Conservation (phyloP, 23 red algal genomes). For the Chondrus crispus region DNA sequence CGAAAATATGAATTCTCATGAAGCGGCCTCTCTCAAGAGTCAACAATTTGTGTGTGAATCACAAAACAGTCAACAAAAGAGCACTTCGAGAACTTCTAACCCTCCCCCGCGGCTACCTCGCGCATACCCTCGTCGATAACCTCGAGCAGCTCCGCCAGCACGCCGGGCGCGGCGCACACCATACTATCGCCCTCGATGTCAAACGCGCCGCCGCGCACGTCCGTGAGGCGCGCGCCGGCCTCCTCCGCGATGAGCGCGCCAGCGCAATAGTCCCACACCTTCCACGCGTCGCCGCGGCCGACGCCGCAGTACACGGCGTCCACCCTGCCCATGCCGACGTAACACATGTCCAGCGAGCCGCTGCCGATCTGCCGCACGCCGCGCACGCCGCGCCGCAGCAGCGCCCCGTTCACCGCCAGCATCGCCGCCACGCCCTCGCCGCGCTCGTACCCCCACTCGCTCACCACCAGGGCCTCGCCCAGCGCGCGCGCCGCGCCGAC, state of each 20-base stretch:
- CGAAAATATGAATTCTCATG: too few species aligned
- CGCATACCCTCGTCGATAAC: background rate
- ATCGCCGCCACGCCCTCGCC: constrained; percentile 47
- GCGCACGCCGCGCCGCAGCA: constrained; percentile 49
- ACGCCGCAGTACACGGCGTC: constrained; percentile 83
- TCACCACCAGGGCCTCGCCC: constrained; percentile 75
- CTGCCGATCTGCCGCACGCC: constrained; percentile 69
- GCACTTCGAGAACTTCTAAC: too few species aligned
- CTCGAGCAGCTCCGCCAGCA: constrained; percentile 29
- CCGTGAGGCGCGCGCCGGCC: constrained; percentile 74
- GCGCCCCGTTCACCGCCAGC: constrained; percentile 48
- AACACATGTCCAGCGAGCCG: constrained; percentile 87
- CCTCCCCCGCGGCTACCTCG: too few species aligned
- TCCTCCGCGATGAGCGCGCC: constrained; percentile 84
- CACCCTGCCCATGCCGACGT: constrained; percentile 79
- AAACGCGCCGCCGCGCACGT: constrained; percentile 26
- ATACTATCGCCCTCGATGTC: constrained; percentile 44
- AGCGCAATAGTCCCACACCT: constrained; percentile 94
- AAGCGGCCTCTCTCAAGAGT: too few species aligned
- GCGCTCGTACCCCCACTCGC: constrained; percentile 86
- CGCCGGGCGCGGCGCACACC: constrained; percentile 47
- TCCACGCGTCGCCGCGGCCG: constrained; percentile 51
- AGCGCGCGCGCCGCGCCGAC: constrained; percentile 14
- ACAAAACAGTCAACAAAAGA: too few species aligned
- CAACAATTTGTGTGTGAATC: too few species aligned